Evolutionary conservation across 1,139 yeast genomes (phyloP), one percentile per base, ranked within the genome.

Genomic region (Zygosaccharomyces pseudobailii): DNA sequence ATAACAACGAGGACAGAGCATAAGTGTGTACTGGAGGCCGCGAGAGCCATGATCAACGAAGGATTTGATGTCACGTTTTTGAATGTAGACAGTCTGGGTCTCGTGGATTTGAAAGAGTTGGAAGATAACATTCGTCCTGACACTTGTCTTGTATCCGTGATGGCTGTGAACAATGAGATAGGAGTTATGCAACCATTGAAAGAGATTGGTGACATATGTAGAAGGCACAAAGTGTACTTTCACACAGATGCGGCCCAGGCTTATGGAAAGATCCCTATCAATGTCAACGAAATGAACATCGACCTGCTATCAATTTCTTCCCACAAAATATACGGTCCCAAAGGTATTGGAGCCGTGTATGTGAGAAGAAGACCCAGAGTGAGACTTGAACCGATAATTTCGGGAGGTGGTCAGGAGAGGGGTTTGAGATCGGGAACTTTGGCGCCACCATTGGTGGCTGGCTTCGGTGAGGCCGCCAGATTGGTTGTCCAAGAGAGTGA

Each of bases 181-280:
- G 99, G 99, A 48, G 97, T 94, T 36, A 82, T 90, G 62, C 99
- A 92, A 71, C 98, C 97, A 5, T 73, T 92, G 51, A 94, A 87
- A 62, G 96, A 89, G 68, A 94, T 92, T 61, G 99, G 99, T 44
- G 71, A 75, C 52, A 76, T 92, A 52, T 92, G 99, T 71, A 80
- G 92, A 57, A 78, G 80, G 58, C 75, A 87, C 65, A 92, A 94
- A 73, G 84, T 92, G 35, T 92, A 89, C 63, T 92, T 94, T 83
- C 99, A 92, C 70, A 84, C 97, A n/a, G 99, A 92, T 67, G 95
- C 87, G 48, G 98, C 99, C 19, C 99, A 92, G 71, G 98, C 96
- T 3, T 87, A 81, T 64, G 99, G 99, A 55, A 94, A 94, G 69
- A 79, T 94, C 48, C 88, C 89, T 44, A 72, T 92, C 48, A 97